Percentiles rank a stretch among this genome's conserved stretches.
phyloP scores from a whole-genome alignment of 495 filamentous ascomycete genomes.

The Lichenothelia convexa region DNA sequence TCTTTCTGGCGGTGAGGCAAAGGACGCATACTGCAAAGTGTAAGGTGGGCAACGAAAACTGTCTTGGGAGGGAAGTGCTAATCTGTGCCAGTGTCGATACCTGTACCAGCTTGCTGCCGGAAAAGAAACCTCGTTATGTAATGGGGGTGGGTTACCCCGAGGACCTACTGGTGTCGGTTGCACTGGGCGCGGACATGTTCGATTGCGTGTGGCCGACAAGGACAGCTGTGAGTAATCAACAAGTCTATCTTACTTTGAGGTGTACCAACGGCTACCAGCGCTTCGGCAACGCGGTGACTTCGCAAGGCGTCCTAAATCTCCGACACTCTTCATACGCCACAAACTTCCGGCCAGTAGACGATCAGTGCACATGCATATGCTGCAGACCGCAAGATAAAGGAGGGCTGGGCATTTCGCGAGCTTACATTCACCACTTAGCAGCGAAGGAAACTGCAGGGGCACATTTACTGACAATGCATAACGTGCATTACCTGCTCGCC shows the following conservation, averaged over 20 bases:
- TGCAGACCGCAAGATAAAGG: constrained; percentile 51
- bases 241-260: constrained; percentile 1
- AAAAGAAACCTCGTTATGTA: constrained; percentile 85
- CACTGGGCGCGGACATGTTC: constrained; percentile 96
- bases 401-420: constrained; percentile 67
- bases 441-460: constrained; percentile 92
- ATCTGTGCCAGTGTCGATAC: constrained; percentile 46
- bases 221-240: constrained; percentile 42
- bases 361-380: constrained; percentile 59
- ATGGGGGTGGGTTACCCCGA: constrained; percentile 98
- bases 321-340: constrained; percentile 53
- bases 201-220: constrained; percentile 98
- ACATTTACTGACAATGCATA: constrained; percentile 86
- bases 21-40: constrained; percentile 40
- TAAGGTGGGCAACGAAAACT: constrained; percentile 4
- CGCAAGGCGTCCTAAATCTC: constrained; percentile 63
- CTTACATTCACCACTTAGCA: constrained; percentile 79
- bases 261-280: constrained; percentile 35
- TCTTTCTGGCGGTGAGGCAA: constrained; percentile 67
- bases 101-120: constrained; percentile 70
- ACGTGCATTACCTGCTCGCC: constrained; percentile 73
- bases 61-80: neutral
- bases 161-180: constrained; percentile 78
- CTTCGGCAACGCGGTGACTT: constrained; percentile 85
- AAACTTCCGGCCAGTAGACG: constrained; percentile 71